phyloP scores from a whole-genome alignment of 2,329 filamentous ascomycete genomes.

The Graphilbum fragrans region DNA sequence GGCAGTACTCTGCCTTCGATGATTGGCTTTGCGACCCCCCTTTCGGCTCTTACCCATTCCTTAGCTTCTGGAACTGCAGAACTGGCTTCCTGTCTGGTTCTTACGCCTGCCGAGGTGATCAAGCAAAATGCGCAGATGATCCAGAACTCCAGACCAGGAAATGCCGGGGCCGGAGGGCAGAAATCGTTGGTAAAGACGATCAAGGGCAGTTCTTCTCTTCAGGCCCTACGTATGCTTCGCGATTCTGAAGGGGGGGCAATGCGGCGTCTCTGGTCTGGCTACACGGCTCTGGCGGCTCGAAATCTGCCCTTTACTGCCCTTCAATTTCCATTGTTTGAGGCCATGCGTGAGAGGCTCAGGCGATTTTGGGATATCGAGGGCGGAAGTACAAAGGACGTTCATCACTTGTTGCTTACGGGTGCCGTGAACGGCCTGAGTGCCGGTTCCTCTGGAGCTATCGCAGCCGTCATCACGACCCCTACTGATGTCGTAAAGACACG shows the following conservation, averaged over 20 bases:
- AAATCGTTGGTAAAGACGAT: too few species aligned
- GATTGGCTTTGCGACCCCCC: too few species aligned
- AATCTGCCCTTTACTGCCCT: conserved; percentile 82
- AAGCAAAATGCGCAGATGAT: conserved; percentile 93
- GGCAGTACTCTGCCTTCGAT: conserved; percentile 36
- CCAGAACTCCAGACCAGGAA: conserved; percentile 12
- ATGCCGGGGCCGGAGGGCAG: neutral
- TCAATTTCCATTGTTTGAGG: conserved; percentile 81
- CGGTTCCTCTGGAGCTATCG: conserved; percentile 58
- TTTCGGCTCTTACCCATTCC: conserved; percentile 59
- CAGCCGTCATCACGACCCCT: conserved; percentile 75
- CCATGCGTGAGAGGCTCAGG: conserved; percentile 45
- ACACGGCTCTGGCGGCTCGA: conserved; percentile 66
- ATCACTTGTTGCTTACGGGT: conserved; percentile 50
- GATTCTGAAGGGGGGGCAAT: conserved; percentile 37
- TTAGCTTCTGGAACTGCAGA: conserved; percentile 66
- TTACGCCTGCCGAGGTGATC: conserved; percentile 80
- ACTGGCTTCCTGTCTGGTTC: conserved; percentile 71
- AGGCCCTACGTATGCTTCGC: conserved; percentile 31
- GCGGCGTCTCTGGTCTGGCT: conserved; percentile 56
- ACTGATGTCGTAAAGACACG: conserved; percentile 83
- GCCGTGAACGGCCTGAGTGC: conserved; percentile 62
- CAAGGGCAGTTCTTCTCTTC: conserved; percentile 37
- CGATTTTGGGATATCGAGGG: conserved; percentile 17
- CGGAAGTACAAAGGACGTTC: conserved; percentile 13